phyloP scores from a whole-genome alignment of 2,329 filamentous ascomycete genomes.

The Alternaria sp. region DNA sequence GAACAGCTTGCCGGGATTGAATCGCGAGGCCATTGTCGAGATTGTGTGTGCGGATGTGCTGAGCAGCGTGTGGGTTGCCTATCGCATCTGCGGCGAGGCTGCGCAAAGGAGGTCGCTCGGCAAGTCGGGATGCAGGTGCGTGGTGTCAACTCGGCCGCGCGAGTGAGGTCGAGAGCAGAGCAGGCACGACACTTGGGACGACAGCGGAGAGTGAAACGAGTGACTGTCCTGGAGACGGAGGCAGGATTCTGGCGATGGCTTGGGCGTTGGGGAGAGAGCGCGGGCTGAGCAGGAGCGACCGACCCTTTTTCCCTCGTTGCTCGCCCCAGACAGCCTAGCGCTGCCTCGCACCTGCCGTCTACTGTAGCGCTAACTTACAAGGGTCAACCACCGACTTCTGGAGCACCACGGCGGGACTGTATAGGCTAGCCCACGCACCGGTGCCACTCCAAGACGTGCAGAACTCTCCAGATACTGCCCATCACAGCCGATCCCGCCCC shows the following conservation, averaged over 20 bases:
- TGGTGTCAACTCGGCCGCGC: slow-evolving; percentile 19
- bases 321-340: slow-evolving; percentile 18
- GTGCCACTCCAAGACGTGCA: slow-evolving; percentile 3
- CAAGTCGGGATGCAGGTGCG: slow-evolving; percentile 1
- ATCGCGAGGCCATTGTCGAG: slow-evolving; percentile 46
- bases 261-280: slow-evolving; percentile 23
- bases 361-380: slow-evolving; percentile 7
- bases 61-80: slow-evolving; percentile 28
- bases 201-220: slow-evolving; percentile 36
- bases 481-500: not conserved
- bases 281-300: slow-evolving; percentile 16
- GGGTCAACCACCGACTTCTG: slow-evolving; percentile 11
- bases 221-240: slow-evolving; percentile 33
- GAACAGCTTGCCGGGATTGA: slow-evolving; percentile 56
- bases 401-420: slow-evolving; percentile 12
- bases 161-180: slow-evolving; percentile 13
- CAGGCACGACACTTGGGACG: slow-evolving; percentile 9
- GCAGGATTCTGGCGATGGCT: slow-evolving; percentile 15
- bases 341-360: slow-evolving; percentile 15
- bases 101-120: not conserved
- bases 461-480: not conserved
- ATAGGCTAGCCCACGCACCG: slow-evolving; percentile 14
- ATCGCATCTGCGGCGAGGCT: slow-evolving; percentile 41
- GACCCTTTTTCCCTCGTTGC: slow-evolving; percentile 21
- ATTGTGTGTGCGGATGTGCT: slow-evolving; percentile 15